Percentiles rank a stretch among this genome's conserved stretches.
phyloP scores from a whole-genome alignment of 116 monocot genomes.

The Iris pallida region DNA sequence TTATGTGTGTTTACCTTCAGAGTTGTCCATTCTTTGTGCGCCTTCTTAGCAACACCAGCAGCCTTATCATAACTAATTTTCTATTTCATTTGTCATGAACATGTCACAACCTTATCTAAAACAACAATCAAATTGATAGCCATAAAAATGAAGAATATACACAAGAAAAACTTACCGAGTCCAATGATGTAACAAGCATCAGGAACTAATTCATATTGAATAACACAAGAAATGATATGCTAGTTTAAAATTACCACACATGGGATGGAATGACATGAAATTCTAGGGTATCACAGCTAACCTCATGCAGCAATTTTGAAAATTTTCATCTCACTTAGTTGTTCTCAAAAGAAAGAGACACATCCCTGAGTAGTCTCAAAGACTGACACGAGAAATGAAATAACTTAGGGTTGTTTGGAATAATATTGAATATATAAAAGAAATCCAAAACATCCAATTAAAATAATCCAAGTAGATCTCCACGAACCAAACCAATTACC shows the following conservation, averaged over 20 bases:
- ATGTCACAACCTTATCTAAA: not conserved
- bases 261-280: too few species aligned
- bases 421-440: too few species aligned
- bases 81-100: conserved; percentile 44
- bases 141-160: too few species aligned
- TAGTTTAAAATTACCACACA: too few species aligned
- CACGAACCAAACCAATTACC: too few species aligned
- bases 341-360: conserved; percentile 85
- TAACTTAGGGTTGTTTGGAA: too few species aligned
- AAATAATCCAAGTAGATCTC: too few species aligned
- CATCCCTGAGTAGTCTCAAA: conserved; percentile 88
- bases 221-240: too few species aligned
- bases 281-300: conserved; percentile 29
- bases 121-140: not conserved
- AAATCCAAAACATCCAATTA: too few species aligned
- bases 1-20: conserved; percentile 98
- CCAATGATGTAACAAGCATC: conserved; percentile 94
- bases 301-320: conserved; percentile 85
- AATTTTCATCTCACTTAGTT: conserved; percentile 94
- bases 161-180: conserved; percentile 88
- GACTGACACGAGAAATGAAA: conserved; percentile 50
- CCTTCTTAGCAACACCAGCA: conserved; percentile 98
- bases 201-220: conserved; percentile 75
- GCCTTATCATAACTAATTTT: conserved; percentile 99
- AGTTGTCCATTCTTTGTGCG: conserved; percentile 90